phyloP scores from a whole-genome alignment of 345 rosid species.

The Acer negundo region DNA sequence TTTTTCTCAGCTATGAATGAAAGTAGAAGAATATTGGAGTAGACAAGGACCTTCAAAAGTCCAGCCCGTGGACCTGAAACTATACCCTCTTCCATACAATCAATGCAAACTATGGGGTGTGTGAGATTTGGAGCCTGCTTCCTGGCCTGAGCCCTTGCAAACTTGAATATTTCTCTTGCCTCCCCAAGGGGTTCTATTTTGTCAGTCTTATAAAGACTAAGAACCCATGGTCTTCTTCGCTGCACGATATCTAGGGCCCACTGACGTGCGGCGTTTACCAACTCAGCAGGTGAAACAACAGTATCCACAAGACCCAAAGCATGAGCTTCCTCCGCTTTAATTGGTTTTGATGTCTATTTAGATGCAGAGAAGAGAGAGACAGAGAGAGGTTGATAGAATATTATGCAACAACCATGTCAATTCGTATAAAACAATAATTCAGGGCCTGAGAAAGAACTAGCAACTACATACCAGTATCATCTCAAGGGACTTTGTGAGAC shows the following conservation, averaged over 20 bases:
- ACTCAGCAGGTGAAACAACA: slow-evolving; percentile 63
- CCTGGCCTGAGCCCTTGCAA: slow-evolving; percentile 71
- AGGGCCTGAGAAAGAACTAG: slow-evolving; percentile 22
- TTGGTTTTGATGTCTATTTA: slow-evolving; percentile 75
- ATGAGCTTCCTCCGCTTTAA: slow-evolving; percentile 74
- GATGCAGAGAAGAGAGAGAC: slow-evolving; percentile 5
- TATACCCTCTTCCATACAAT: slow-evolving; percentile 80
- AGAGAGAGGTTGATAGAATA: not conserved
- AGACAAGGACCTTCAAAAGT: slow-evolving; percentile 63
- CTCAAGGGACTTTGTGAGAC: slow-evolving; percentile 86
- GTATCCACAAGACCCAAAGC: slow-evolving; percentile 81
- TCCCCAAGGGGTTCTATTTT: slow-evolving; percentile 87
- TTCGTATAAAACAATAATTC: slow-evolving; percentile 13
- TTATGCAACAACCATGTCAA: not conserved
- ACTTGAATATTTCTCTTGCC: slow-evolving; percentile 82
- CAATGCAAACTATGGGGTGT: slow-evolving; percentile 90
- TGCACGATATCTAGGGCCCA: slow-evolving; percentile 87
- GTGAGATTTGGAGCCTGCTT: slow-evolving; percentile 79
- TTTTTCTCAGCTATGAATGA: slow-evolving; percentile 12
- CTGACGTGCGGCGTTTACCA: slow-evolving; percentile 67
- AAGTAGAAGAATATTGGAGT: slow-evolving; percentile 15
- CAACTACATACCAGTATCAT: slow-evolving; percentile 83
- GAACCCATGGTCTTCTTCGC: slow-evolving; percentile 80
- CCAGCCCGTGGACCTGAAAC: slow-evolving; percentile 85
- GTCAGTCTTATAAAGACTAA: slow-evolving; percentile 73